Base-by-base conservation (phyloP, 2,329 filamentous ascomycete genomes). In the Westerdykella aurantiaca region DNA sequence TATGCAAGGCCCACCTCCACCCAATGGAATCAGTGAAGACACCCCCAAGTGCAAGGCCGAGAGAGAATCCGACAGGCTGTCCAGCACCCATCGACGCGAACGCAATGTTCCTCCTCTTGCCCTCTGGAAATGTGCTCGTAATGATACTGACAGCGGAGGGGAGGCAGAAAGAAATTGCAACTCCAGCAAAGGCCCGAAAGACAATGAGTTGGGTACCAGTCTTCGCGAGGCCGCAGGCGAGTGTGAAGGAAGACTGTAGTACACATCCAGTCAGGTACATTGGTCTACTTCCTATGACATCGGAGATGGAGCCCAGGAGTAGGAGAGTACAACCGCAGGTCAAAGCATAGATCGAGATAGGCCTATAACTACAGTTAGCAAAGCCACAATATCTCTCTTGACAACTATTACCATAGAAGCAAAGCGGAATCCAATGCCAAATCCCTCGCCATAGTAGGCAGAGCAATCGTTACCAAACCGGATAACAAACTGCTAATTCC, bases 1-100 rank as follows among this genome's bases (percentile, higher is more conserved):
- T 62, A 48, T 77, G 72, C 50, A 73, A 81, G 0, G 73, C 76
- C 47, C 64, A 71, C 37, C 76, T 58, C 77, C 77, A 80, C 2
- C 74, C 73, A 37, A 75, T 68, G 0, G 63, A 68, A 25, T 74
- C 67, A 1, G 69, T 63, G 29, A 80, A 68, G 0, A 78, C 48
- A 44, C 76, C 75, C 22, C 75, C 73, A 3, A 80, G 59, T 0
- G 74, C 67, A 3, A 80, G 63, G 0, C 77, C 77, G 0, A 78
- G 37, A 0, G 67, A 70, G 44, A 76, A 79, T 0, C 77, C 77
- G 9, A 79, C 50, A 0, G 75, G 74, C 44, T 77, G 74, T 2
- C 71, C 71, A 10, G 69, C 66, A 2, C 77, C 76, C 51, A 78
- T 63, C 10, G 67, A 69, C 0, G 75, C 70, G 49, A 79, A 78